phyloP scores from a whole-genome alignment of 768 basidiomycete species.

The Hydnomerulius pinastri region DNA sequence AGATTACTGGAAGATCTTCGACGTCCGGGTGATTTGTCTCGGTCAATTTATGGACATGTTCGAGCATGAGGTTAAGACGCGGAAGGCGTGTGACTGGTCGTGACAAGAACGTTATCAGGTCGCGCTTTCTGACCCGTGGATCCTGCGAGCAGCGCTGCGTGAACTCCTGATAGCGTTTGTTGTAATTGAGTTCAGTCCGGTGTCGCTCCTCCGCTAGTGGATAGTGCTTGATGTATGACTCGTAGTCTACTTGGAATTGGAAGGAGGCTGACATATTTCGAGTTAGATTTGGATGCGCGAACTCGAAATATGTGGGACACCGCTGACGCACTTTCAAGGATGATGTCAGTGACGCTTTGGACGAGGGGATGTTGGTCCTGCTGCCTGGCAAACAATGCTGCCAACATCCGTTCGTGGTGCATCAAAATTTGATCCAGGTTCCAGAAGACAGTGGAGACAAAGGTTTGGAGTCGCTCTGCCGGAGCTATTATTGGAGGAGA shows the following conservation, averaged over 20 bases:
- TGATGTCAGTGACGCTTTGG: conserved; percentile 79
- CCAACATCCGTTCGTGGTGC: conserved; percentile 71
- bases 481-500: conserved; percentile 65
- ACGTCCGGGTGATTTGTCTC: conserved; percentile 77
- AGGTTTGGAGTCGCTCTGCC: conserved; percentile 54
- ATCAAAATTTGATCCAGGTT: conserved; percentile 71
- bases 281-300: conserved; percentile 11
- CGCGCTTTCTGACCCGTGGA: conserved; percentile 70
- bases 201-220: conserved; percentile 84
- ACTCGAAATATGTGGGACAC: no score
- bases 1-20: conserved; percentile 72
- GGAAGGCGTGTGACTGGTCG: conserved; percentile 89
- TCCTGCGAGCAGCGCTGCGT: conserved; percentile 62
- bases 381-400: conserved; percentile 76
- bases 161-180: conserved; percentile 67
- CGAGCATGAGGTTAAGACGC: conserved; percentile 71
- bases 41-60: conserved; percentile 67
- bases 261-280: conserved; percentile 31
- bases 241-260: conserved; percentile 65
- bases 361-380: conserved; percentile 84
- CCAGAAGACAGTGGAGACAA: conserved; percentile 81
- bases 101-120: conserved; percentile 79
- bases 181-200: conserved; percentile 71
- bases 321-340: conserved; percentile 66
- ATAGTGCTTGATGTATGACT: conserved; percentile 85